Evolutionary conservation across 768 basidiomycete species (phyloP), one percentile per base, ranked within the genome.

Genomic region (Lactifluus hygrophoroides): DNA sequence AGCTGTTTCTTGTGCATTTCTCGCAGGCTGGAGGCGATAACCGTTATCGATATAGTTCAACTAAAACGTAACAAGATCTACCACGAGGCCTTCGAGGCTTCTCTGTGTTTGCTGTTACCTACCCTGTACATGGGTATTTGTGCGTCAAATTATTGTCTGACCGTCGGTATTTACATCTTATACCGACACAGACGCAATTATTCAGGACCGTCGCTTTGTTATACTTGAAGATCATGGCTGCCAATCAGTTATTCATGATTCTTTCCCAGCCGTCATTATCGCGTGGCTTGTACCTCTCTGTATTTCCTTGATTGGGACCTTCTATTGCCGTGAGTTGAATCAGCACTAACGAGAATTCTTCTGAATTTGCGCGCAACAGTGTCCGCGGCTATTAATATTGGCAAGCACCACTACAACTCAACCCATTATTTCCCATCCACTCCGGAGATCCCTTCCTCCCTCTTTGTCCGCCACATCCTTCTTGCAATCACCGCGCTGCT

Each of bases 261-360:
- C 57, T 21, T 28, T 63, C 17, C 61, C 47, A n/a, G 57, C 51
- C 10, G 44, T 64, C 17, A 45, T 64, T 27, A 37, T 64, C 11
- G 64, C 63, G 19, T 64, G 64, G 64, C n/a, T 60, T 37, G 61
- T 61, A 16, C 64, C 64, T 8, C 54, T 64, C 23, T 48, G 58
- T 40, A 48, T 57, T 43, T 64, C 61, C 27, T 23, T 47, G 10
- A 44, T 63, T 14, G 46, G 61, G 9, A 45, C 51, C 3, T 23
- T 58, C n/a, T 64, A 59, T 47, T 63, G 62, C 34, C 17, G 64
- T 64, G 28, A 56, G 64, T 57, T 9, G 16, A 43, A 6, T 1
- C 27, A n/a, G n/a, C n/a, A 30, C 54, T 27, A 30, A 8, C 38
- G 13, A n/a, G 32, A 25, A 34, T 14, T 19, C n/a, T 23, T 23